Conservation (phyloP, 2,329 filamentous ascomycete species). For the Fusarium tricinctum region DNA sequence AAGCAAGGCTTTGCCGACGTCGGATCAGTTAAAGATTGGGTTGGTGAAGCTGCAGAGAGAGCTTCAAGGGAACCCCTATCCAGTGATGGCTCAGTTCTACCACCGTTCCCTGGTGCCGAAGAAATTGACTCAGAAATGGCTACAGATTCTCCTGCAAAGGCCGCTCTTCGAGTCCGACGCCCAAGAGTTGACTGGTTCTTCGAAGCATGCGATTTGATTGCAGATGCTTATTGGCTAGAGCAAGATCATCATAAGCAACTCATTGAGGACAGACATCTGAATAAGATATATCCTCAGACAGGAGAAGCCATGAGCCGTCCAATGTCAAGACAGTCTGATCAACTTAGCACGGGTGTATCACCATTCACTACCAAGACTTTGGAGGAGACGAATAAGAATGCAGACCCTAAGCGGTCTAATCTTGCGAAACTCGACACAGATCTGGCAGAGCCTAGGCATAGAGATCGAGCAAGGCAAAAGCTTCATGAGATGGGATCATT, state of each 20-base stretch:
- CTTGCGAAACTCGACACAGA: conserved; percentile 57
- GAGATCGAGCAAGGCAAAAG: conserved; percentile 72
- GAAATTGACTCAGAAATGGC: conserved; percentile 59
- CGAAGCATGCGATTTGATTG: conserved; percentile 86
- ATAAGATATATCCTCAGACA: conserved; percentile 74
- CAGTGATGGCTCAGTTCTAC: conserved; percentile 54
- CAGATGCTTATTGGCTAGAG: conserved; percentile 92
- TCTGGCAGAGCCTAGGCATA: conserved; percentile 64
- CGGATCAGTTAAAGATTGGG: conserved; percentile 79
- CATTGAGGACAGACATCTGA: conserved; percentile 84
- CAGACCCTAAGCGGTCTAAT: conserved; percentile 43
- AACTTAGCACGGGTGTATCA: conserved; percentile 41
- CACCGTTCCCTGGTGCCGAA: conserved; percentile 63
- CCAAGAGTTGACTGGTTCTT: conserved; percentile 88
- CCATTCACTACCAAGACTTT: conserved; percentile 48
- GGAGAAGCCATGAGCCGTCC: conserved; percentile 48
- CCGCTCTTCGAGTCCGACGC: conserved; percentile 73
- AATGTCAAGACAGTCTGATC: conserved; percentile 52
- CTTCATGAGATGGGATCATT: conserved; percentile 68
- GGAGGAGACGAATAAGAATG: conserved; percentile 42
- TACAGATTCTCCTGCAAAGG: conserved; percentile 60
- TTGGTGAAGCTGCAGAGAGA: conserved; percentile 72
- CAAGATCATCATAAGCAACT: conserved; percentile 82
- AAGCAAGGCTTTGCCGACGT: conserved; percentile 83
- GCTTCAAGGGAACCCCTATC: conserved; percentile 48